Base-by-base conservation (phyloP, 495 filamentous ascomycete species). In the Penicillium longicatenatum region DNA sequence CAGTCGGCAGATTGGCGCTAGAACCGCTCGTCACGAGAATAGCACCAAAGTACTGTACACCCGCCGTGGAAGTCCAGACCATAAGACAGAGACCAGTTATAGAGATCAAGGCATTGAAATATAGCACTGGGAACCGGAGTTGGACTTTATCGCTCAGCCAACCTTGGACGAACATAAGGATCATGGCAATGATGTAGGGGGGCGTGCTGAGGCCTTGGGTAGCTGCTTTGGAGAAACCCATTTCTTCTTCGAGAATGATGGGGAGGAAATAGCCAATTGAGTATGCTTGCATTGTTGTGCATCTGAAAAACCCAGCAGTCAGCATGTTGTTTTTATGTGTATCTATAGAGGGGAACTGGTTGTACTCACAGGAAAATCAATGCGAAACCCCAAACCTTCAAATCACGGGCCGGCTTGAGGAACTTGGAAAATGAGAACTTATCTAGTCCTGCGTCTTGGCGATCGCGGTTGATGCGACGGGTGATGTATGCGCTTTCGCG, bases 321-420 rank as follows among this genome's bases (percentile, higher is more conserved):
- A 33, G 31, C 9, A 33, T 2, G 11, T 33, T 33, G 31, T 33
- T 9, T 9, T 9, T 33, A 11, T 33, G 4, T 7, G 31, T 33
- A 33, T 33, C 8, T 33, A 46, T 12, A 46, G 20, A 17, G 41
- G 29, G 29, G 17, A 51, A 6, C 12, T 35, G 33, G 30, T 31
- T 9, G 2, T 20, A 69, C 51, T 54, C 30, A 54, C 51, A 91
- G 91, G 75, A 88, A 91, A 63, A 90, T 72, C 51, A 75, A 77
- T 6, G 84, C 83, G 60, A 90, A 92, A 1, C 82, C 86, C 70
- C 90, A 92, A 14, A 91, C 71, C 67, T 91, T 92, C 6, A 81
- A 4, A 74, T 70, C 19, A 86, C 70, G 21, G 85, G 78, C 54
- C 83, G 83, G 11, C 59, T 58, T 79, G 80, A 82, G 11, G 81